Conservation (phyloP, 1,139 yeast genomes). For the Pichia sp. region DNA sequence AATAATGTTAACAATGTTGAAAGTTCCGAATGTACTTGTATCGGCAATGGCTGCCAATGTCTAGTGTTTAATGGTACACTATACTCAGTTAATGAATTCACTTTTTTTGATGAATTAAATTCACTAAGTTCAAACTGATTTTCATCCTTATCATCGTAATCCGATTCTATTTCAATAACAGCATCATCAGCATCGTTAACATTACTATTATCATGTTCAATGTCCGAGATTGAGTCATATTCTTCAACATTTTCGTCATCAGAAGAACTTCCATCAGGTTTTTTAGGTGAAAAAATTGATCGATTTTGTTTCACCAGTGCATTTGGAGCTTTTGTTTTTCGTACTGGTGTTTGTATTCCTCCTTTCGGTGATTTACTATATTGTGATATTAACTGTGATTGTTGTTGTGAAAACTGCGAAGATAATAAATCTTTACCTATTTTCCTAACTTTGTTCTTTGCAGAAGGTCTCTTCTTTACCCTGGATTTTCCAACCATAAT, state of each 20-base stretch:
- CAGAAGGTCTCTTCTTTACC: constrained; percentile 20
- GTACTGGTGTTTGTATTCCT: constrained; percentile 7
- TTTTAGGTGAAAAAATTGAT: constrained; percentile 14
- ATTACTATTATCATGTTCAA: neutral
- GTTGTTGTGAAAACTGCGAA: constrained; percentile 12
- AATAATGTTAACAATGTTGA: constrained; percentile 12
- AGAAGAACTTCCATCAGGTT: neutral
- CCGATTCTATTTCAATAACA: neutral
- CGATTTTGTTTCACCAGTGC: constrained; percentile 9
- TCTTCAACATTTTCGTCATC: neutral
- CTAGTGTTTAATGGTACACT: constrained; percentile 16
- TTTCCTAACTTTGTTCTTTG: constrained; percentile 21
- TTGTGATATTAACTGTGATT: neutral
- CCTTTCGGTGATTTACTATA: neutral
- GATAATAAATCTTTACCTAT: constrained; percentile 10
- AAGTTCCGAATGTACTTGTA: constrained; percentile 14
- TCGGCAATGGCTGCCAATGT: constrained; percentile 24
- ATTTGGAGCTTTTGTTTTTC: constrained; percentile 7
- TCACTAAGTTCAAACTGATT: too few relatives aligned
- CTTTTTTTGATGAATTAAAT: neutral
- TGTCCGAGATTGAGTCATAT: neutral
- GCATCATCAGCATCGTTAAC: constrained; percentile 3
- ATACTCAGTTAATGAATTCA: constrained; percentile 9
- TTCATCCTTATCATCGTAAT: too few relatives aligned
- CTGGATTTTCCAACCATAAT: neutral